phyloP scores from a whole-genome alignment of 164 flowering plant genomes.

The Tetrastigma voinierianum region DNA sequence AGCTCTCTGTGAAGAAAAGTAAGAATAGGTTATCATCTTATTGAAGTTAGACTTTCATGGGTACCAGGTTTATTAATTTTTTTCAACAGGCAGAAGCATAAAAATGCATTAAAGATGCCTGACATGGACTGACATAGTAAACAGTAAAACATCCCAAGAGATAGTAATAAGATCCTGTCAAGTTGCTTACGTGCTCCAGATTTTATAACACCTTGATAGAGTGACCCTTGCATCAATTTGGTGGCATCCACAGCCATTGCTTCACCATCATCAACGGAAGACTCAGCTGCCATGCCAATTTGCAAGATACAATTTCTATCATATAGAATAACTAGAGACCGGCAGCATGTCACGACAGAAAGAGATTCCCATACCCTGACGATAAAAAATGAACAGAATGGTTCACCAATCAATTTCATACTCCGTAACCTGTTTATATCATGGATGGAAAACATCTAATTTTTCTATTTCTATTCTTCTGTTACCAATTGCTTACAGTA shows the following conservation, averaged over 20 bases:
- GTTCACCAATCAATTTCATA: neutral
- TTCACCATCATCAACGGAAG: constrained; percentile 34
- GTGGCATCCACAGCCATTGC: constrained; percentile 57
- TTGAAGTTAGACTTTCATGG: neutral
- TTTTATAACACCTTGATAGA: constrained; percentile 60
- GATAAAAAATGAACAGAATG: constrained; percentile 6
- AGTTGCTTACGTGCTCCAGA: constrained; percentile 72
- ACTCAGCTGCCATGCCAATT: constrained; percentile 73
- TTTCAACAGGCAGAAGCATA: neutral
- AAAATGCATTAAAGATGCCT: neutral
- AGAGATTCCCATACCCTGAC: constrained; percentile 88
- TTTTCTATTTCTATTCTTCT: too few species aligned
- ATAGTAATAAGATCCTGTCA: neutral
- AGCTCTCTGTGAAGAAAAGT: constrained; percentile 59
- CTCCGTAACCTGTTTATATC: neutral
- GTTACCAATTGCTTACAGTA: too few species aligned
- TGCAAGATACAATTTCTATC: constrained; percentile 62
- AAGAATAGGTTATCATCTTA: constrained; percentile 3
- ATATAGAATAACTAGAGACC: constrained; percentile 73
- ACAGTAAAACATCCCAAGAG: neutral
- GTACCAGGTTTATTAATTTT: neutral
- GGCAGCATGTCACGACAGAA: constrained; percentile 74
- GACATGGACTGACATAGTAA: neutral
- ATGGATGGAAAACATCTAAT: too few species aligned
- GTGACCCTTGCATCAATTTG: constrained; percentile 65